phyloP scores from a whole-genome alignment of 768 basidiomycete genomes.

The Boletus sp. region DNA sequence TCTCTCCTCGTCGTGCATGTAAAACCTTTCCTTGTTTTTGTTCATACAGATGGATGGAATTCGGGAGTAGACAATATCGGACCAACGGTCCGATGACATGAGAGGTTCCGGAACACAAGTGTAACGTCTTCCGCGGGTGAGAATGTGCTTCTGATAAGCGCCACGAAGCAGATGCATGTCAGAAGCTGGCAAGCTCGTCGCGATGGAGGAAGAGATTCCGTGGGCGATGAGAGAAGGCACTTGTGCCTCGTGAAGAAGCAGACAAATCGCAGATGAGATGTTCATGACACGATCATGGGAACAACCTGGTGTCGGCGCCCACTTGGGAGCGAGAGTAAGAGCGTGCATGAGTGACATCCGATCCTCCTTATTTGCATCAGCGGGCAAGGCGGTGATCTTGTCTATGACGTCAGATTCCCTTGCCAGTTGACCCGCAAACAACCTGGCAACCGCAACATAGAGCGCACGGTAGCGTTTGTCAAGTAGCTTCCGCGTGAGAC shows the following conservation, averaged over 20 bases:
- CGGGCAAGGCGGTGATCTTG: conserved; percentile 35
- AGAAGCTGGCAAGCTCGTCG: conserved; percentile 34
- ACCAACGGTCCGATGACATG: conserved; percentile 63
- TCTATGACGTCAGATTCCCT: conserved; percentile 46
- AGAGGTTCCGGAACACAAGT: conserved; percentile 52
- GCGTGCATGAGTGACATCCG: conserved; percentile 6
- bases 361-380: conserved; percentile 23
- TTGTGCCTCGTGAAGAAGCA: conserved; percentile 47
- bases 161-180: conserved; percentile 48
- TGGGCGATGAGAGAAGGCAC: conserved; percentile 10
- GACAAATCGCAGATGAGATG: conserved; percentile 60
- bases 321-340: conserved; percentile 63
- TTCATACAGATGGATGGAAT: conserved; percentile 65
- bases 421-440: conserved; percentile 53
- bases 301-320: conserved; percentile 61
- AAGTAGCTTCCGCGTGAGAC: conserved; percentile 41
- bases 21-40: conserved; percentile 53
- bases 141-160: conserved; percentile 57
- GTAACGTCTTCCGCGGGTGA: conserved; percentile 52
- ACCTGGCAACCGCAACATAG: conserved; percentile 58
- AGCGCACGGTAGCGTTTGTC: conserved; percentile 58
- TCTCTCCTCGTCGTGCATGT: conserved; percentile 54
- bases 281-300: conserved; percentile 65
- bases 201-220: conserved; percentile 15
- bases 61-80: conserved; percentile 54